phyloP scores from a whole-genome alignment of 2,329 filamentous ascomycete species.

The Penicillium janthinellum region DNA sequence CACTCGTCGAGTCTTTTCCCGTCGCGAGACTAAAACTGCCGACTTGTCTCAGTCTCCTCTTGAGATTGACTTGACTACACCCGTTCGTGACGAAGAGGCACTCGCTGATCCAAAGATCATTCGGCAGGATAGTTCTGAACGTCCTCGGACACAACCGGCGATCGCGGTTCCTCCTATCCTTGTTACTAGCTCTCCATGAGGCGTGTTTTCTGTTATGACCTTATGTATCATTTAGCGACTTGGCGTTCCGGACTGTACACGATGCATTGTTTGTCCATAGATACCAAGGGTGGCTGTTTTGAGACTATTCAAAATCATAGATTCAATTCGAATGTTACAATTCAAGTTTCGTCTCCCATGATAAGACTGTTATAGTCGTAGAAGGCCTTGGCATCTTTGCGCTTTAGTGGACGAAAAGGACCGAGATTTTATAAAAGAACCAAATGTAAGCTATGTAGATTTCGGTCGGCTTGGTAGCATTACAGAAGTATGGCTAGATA shows the following conservation, averaged over 20 bases:
- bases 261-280: not conserved
- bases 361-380: not conserved
- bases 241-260: not conserved
- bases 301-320: not conserved
- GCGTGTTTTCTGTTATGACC: slow-evolving; percentile 10
- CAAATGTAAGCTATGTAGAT: not conserved
- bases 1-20: slow-evolving; percentile 21
- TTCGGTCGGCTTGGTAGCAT: not conserved
- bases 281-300: not conserved
- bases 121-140: slow-evolving; percentile 18
- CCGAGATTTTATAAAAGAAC: too few relatives aligned
- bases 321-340: too few relatives aligned
- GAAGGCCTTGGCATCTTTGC: not conserved
- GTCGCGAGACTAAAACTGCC: slow-evolving; percentile 6
- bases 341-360: too few relatives aligned
- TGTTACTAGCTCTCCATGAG: slow-evolving; percentile 38
- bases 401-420: too few relatives aligned
- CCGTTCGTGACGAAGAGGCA: slow-evolving; percentile 12
- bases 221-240: slow-evolving; percentile 6
- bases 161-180: slow-evolving; percentile 42
- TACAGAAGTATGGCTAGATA: not conserved
- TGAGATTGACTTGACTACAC: slow-evolving; percentile 19
- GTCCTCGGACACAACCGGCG: slow-evolving; percentile 25
- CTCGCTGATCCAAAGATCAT: slow-evolving; percentile 1
- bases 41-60: slow-evolving; percentile 12